Evolutionary conservation across 1,284 basidiomycete genomes (phyloP).

Genomic region (Trichosporon ovoides): DNA sequence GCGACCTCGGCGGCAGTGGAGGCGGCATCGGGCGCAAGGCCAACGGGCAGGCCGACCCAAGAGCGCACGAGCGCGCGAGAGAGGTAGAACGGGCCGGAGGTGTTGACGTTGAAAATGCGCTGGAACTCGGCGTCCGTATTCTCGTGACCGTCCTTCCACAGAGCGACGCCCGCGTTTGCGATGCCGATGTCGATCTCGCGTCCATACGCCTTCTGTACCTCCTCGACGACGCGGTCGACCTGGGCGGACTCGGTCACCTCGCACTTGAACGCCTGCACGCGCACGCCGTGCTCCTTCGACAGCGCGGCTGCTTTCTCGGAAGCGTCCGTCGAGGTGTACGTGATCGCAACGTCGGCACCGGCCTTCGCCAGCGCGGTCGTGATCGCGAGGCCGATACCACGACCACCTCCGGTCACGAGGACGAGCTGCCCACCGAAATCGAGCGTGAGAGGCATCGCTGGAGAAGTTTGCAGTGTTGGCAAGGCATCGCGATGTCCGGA

Average conservation of each 20-base stretch:
- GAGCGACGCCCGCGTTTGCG: conserved; percentile 41
- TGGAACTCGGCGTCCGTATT: conserved; percentile 42
- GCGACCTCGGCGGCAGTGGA: not conserved
- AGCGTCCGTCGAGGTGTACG: conserved; percentile 41
- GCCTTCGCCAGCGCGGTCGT: conserved; percentile 32
- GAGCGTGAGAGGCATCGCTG: conserved; percentile 17
- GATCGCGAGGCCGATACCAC: conserved; percentile 33
- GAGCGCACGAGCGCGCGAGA: conserved; percentile 38
- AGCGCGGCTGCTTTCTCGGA: conserved; percentile 9
- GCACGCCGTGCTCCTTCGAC: conserved; percentile 12
- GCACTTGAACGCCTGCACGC: conserved; percentile 34
- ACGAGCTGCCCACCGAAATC: conserved; percentile 34
- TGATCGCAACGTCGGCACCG: conserved; percentile 42
- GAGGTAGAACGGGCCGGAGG: conserved; percentile 41
- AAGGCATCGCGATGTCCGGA: no score
- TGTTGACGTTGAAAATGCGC: conserved; percentile 40
- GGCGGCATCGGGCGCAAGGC: conserved; percentile 6
- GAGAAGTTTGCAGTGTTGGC: not conserved
- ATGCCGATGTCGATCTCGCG: conserved; percentile 14
- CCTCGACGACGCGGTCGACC: conserved; percentile 26
- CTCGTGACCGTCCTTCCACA: conserved; percentile 42
- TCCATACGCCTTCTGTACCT: conserved; percentile 5
- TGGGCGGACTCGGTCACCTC: conserved; percentile 27
- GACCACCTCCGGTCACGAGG: conserved; percentile 33
- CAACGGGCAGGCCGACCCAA: conserved; percentile 36